Percentiles rank a stretch among this genome's conserved stretches.
phyloP scores from a whole-genome alignment of 208 protist genomes.

The Wallacemonas sp. region DNA sequence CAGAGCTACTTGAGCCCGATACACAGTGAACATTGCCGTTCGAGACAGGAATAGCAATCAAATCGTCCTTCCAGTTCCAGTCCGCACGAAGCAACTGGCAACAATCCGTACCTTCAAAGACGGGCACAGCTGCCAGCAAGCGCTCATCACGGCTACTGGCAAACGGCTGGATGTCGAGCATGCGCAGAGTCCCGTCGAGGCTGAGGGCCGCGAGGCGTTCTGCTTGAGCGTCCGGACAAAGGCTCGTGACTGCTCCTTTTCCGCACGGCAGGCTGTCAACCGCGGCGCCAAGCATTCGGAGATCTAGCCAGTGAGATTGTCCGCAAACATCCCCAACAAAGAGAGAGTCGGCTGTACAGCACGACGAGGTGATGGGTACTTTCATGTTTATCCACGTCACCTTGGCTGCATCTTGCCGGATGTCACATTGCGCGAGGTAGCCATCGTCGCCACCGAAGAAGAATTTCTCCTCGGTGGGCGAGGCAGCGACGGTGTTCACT shows the following conservation, averaged over 20 bases:
- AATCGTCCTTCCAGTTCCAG: conserved; percentile 16
- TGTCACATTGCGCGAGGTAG: conserved; percentile 51
- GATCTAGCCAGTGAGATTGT: conserved; percentile 62
- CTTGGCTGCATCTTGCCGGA: conserved; percentile 14
- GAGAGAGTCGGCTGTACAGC: conserved; percentile 35
- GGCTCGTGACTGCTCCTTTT: conserved; percentile 35
- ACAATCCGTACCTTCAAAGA: conserved; percentile 30
- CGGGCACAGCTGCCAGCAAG: conserved; percentile 22
- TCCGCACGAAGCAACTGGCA: conserved; percentile 38
- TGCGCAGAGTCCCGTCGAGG: conserved; percentile 37
- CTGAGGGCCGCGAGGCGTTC: conserved; percentile 33
- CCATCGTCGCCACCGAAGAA: conserved; percentile 76
- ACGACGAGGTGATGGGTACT: conserved; percentile 53
- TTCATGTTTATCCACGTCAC: conserved; percentile 27
- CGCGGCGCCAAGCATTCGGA: conserved; percentile 25
- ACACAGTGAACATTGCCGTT: conserved; percentile 20
- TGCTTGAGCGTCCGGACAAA: background rate
- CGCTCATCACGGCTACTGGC: conserved; percentile 52
- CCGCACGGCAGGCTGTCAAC: background rate
- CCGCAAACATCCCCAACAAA: conserved; percentile 75
- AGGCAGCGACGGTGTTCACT: conserved; percentile 53
- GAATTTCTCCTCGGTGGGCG: conserved; percentile 10
- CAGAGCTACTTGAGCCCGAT: background rate
- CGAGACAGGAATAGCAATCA: conserved; percentile 27
- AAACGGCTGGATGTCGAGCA: conserved; percentile 75